A percentile compares a stretch with the other conserved stretches of the same genome.
Conservation (phyloP, 2,329 filamentous ascomycete genomes). For the Phoma sp. region DNA sequence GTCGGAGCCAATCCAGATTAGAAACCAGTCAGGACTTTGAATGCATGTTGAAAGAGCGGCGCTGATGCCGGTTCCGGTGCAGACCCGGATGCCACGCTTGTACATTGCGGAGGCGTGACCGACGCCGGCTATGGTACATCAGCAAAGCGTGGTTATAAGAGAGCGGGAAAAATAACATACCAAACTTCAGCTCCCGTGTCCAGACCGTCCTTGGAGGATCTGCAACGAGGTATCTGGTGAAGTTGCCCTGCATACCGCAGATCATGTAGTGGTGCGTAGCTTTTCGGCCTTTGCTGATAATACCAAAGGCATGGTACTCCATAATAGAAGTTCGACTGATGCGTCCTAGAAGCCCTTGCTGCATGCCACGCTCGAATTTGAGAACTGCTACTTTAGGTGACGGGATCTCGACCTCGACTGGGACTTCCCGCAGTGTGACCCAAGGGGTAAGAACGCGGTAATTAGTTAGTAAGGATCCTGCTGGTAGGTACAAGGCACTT, state of each 20-base stretch:
- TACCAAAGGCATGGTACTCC: conserved; percentile 49
- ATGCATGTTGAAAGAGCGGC: conserved; percentile 47
- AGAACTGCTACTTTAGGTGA: conserved; percentile 46
- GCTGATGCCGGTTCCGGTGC: conserved; percentile 47
- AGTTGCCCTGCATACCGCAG: conserved; percentile 48
- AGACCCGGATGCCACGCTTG: conserved; percentile 45
- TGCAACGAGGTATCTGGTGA: conserved; percentile 41
- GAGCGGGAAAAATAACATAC: conserved; percentile 25
- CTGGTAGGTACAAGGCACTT: background rate
- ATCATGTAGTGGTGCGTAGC: conserved; percentile 45
- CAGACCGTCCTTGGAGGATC: conserved; percentile 45
- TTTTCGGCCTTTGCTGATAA: conserved; percentile 45
- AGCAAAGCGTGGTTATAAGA: conserved; percentile 6
- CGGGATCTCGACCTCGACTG: conserved; percentile 45
- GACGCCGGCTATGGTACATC: conserved; percentile 38
- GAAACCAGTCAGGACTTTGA: conserved; percentile 45
- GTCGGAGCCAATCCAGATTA: conserved; percentile 49
- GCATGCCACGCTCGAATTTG: conserved; percentile 46
- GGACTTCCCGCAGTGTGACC: conserved; percentile 46
- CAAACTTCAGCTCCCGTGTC: conserved; percentile 47
- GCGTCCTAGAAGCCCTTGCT: conserved; percentile 44
- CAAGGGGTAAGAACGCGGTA: conserved; percentile 43
- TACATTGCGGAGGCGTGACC: conserved; percentile 48
- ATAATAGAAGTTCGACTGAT: conserved; percentile 48
- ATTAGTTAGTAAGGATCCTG: conserved; percentile 11